phyloP scores from a whole-genome alignment of 306 rosid species.

The Nissolia schottii region DNA sequence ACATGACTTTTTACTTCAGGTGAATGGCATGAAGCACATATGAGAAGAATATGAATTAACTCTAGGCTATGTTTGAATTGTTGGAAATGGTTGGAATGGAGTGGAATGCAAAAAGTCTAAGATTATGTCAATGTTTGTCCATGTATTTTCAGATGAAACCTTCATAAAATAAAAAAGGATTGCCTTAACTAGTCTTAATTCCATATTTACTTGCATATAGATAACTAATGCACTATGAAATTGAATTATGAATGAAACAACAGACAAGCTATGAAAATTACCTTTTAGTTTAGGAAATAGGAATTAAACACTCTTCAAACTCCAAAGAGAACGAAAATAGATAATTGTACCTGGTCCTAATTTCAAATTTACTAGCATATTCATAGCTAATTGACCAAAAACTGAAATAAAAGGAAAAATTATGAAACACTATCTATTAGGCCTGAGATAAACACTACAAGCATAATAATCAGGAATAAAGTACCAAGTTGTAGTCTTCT shows the following conservation, averaged over 20 bases:
- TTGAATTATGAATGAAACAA: too few relatives aligned
- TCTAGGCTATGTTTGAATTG: too few relatives aligned
- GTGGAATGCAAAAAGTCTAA: too few relatives aligned
- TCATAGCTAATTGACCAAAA: background rate
- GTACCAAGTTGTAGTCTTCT: background rate
- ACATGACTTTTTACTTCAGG: background rate
- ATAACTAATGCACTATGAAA: background rate
- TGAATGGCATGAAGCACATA: background rate
- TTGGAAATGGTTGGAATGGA: too few relatives aligned
- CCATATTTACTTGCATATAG: background rate
- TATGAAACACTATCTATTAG: background rate
- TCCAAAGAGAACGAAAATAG: background rate
- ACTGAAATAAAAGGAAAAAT: background rate
- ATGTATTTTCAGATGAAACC: background rate
- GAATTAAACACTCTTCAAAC: background rate
- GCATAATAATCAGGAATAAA: conserved; percentile 1
- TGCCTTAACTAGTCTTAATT: background rate
- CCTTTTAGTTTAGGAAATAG: background rate
- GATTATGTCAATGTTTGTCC: background rate
- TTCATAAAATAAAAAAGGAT: background rate
- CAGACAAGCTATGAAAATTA: background rate
- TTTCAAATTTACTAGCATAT: background rate
- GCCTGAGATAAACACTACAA: background rate
- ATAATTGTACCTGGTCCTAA: background rate
- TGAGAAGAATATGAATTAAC: background rate